Evolutionary conservation across 768 basidiomycete genomes (phyloP), one percentile per base, ranked within the genome.

Genomic region (Termitomyces titanicus): DNA sequence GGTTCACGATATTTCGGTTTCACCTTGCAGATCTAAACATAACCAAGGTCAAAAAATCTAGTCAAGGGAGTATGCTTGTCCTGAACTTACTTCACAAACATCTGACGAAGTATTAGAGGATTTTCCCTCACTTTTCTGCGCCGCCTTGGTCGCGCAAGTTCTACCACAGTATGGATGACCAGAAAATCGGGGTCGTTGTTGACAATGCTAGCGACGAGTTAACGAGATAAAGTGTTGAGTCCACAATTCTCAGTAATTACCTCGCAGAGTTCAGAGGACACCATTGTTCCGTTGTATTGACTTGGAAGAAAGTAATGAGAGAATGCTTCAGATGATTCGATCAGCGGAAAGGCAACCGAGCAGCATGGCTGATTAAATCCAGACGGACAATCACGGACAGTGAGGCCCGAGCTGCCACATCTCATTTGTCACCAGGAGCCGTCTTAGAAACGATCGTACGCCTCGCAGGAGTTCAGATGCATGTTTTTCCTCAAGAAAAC

Each of bases 1-100:
- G 82, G 81, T 61, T 86, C 85, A 18, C 72, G 73, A 59, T 80
- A 78, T 61, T 84, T 86, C 38, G 85, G 83, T 38, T 82, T 77
- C 56, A 74, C 74, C 55, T 79, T 79, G 67, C 85, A 86, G 57
- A 77, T 78, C 85, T 86, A 60, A 13, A 50, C 11, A 29, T 18
- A 24, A 13, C 20, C 17, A 15, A 35, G 9, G 34, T 11, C 9
- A 22, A 35, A 9, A 7, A 37, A 34, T 25, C 8, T 18, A 1
- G 20, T 47, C 15, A 13, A 25, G 5, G 17, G 10, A 49, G 17
- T 37, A 38, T 38, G 22, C 9, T 10, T 37, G 24, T 49, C 31
- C 55, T 48, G 61, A 18, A 66, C 78, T 43, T 64, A 84, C 83
- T 54, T 79, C 75, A 63, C 83, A 84, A 0, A 55, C 2, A 33